These are phyloP conservation scores for Eutrema japonicum DNA, from an alignment of 345 rosid species.

Conservation along the genomic window DNA sequence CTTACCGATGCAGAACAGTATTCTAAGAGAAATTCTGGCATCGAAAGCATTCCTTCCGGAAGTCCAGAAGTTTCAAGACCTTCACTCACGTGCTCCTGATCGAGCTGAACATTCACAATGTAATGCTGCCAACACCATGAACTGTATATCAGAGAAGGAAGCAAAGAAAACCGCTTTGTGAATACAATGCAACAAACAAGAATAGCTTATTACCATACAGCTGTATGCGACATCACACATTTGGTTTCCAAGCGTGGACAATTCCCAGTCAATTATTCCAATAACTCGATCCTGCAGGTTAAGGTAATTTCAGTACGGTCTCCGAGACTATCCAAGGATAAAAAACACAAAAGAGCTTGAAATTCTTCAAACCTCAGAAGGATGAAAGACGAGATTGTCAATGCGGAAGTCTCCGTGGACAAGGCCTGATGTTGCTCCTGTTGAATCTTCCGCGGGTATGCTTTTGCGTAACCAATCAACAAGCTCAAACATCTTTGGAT, in stretches of 20 bases:
- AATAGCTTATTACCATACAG: conserved; percentile 67
- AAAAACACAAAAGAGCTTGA: conserved; percentile 2
- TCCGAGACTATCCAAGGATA: background rate
- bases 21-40: conserved; percentile 77
- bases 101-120: conserved; percentile 47
- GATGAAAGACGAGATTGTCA: conserved; percentile 93
- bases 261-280: conserved; percentile 95
- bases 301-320: background rate
- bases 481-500: conserved; percentile 81
- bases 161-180: background rate
- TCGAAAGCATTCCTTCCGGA: conserved; percentile 85
- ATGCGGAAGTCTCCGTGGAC: conserved; percentile 97
- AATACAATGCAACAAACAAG: conserved; percentile 1
- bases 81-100: conserved; percentile 42
- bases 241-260: conserved; percentile 96
- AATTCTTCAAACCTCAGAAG: conserved; percentile 61
- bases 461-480: conserved; percentile 68
- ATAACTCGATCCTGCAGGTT: conserved; percentile 84
- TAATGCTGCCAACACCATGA: conserved; percentile 62
- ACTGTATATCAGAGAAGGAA: conserved; percentile 30
- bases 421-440: conserved; percentile 70
- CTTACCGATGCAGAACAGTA: conserved; percentile 85
- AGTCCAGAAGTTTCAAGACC: conserved; percentile 73
- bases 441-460: conserved; percentile 79
- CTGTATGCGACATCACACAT: conserved; percentile 91